Base-by-base conservation (phyloP, 2,329 filamentous ascomycete genomes). In the Zymoseptoria passerinii region DNA sequence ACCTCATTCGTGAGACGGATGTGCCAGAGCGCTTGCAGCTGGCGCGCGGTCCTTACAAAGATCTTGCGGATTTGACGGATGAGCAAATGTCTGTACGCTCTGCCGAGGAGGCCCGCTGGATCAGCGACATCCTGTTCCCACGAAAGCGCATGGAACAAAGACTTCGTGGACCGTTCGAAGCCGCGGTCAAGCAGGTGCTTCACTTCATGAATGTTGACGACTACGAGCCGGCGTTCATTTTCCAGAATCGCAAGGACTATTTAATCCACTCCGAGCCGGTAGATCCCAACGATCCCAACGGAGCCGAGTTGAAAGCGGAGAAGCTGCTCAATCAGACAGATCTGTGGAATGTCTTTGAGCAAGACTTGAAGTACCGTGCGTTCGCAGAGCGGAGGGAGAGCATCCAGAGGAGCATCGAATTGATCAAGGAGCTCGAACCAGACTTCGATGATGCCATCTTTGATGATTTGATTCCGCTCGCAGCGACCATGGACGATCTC, bases 241-340 rank as follows among this genome's bases (percentile, higher is more conserved):
- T 96, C 74, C 92, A 96, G 73, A 94, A 99, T 70, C 90, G 94
- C 61, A 96, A 96, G 74, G 94, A 99, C 72, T 99, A 97, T 70
- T 82, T 99, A 50, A 95, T 99, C 58, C 90, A 97, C 69, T 88
- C 89, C 23, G 87, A 86, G 64, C 91, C 89, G 70, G 76, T 81
- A n/a, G 77, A 80, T 48, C 81, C 82, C 6, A 85, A 86, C 58
- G 85, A 90, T 66, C 84, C 82, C 1, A 84, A 86, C 1, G 85
- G 90, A 59, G 89, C 86, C 69, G 85, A 86, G 58, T 84, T 92
- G 58, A 78, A 78, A 60, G 91, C 92, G 1, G 89, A 95, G 74
- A 95, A 95, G 73, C 82, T 99, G 0, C 80, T 99, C 48, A 92
- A 88, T 60, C 92, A 96, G 75, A 89, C 90, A 64, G 92, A 99